Base-by-base conservation (phyloP, 2,329 filamentous ascomycete genomes). In the Knufia petricola region DNA sequence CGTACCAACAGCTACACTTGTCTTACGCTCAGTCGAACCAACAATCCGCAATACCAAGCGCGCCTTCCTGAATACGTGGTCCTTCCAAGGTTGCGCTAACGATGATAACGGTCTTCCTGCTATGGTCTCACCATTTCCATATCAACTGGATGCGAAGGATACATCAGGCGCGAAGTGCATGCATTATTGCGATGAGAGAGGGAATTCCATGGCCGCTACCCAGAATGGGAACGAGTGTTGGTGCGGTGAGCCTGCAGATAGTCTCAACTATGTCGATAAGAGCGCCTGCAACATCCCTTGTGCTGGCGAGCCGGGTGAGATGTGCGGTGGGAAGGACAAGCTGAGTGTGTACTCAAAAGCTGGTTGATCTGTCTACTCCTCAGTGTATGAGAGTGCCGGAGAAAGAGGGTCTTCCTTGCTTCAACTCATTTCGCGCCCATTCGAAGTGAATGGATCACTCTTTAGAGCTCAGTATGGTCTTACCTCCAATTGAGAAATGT, bases 61-160 rank as follows among this genome's bases (percentile, higher is more conserved):
- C 38, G 32, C 21, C 20, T 47, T 39, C 26, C 34, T 47, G 19
- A 31, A 24, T 20, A n/a, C 9, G 10, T 47, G 44, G 44, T 47
- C 44, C 4, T 39, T 24, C 34, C n/a, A 28, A 24, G 32, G 34
- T 13, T 47, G 44, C 23, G 32, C 34, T 6, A 31, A 38, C 8
- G 44, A 30, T 20, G 23, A 47, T 28, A 21, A 39, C n/a, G 13
- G 19, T 8, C n/a, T 47, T 13, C 44, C 44, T n/a, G 13, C 19
- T n/a, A 17, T 47, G 19, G 32, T 39, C 19, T 47, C 44, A 39
- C 44, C 44, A 24, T 47, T 47, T 17, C 26, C 44, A 2, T 47
- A 39, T 26, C 44, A 47, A 24, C 34, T 47, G 3, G 12, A 26
- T 19, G 20, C 44, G 8, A n/a, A 38, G 7, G 44, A 47, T 17